A percentile compares a stretch with the other conserved stretches of the same genome.
Conservation (phyloP, 1,284 basidiomycete species). For the Leccinum pachyderme region DNA sequence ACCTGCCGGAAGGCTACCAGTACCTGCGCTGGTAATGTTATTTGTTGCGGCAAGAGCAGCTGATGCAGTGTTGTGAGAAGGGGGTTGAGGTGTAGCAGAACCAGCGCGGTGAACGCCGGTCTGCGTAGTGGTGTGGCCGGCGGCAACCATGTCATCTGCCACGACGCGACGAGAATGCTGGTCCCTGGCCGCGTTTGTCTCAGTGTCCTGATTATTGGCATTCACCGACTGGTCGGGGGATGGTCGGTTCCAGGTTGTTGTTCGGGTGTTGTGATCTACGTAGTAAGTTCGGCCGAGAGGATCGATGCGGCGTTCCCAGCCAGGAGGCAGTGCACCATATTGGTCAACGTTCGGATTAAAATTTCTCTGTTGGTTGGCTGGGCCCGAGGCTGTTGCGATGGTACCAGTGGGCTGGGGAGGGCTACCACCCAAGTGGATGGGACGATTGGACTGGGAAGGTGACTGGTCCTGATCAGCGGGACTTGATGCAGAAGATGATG, state of each 20-base stretch:
- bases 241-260: slow-evolving; percentile 89
- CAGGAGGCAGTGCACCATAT: slow-evolving; percentile 75
- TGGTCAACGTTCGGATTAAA: slow-evolving; percentile 88
- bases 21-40: slow-evolving; percentile 71
- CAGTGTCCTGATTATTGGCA: slow-evolving; percentile 51
- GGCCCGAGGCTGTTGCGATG: slow-evolving; percentile 31
- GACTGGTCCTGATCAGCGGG: slow-evolving; percentile 26
- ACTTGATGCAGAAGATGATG: slow-evolving; percentile 25
- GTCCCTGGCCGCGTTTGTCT: slow-evolving; percentile 71
- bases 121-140: slow-evolving; percentile 36
- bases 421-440: slow-evolving; percentile 27
- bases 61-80: slow-evolving; percentile 31
- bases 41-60: slow-evolving; percentile 49
- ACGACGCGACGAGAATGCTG: slow-evolving; percentile 76
- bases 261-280: slow-evolving; percentile 90
- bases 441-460: slow-evolving; percentile 22
- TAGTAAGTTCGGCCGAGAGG: slow-evolving; percentile 91
- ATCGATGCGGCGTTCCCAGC: slow-evolving; percentile 93
- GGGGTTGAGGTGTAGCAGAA: slow-evolving; percentile 33
- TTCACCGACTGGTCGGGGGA: slow-evolving; percentile 56
- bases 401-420: slow-evolving; percentile 27
- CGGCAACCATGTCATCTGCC: slow-evolving; percentile 78
- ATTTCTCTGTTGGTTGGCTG: slow-evolving; percentile 56
- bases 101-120: slow-evolving; percentile 36
- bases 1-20: slow-evolving; percentile 83